Percentiles rank a stretch among this genome's conserved stretches.
Evolutionary conservation across 306 rosid species (phyloP).

Genomic region (Casuarina cunninghamiana): DNA sequence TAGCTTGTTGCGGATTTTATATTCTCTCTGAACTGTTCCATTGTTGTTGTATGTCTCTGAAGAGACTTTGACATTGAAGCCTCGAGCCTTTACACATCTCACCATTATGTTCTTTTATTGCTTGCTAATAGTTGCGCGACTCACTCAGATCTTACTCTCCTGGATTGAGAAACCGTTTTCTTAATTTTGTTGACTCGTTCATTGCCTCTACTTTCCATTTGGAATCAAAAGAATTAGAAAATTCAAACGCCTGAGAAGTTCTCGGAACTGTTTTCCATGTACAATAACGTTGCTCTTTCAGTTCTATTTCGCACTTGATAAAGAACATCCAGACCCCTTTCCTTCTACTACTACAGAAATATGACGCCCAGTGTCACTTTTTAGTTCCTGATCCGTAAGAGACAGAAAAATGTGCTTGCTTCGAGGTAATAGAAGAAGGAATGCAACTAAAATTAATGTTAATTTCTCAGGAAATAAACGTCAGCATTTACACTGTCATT

Average conservation of each 20-base stretch:
- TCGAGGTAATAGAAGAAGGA: conserved; percentile 22
- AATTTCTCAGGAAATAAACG: conserved; percentile 50
- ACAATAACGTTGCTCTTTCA: not conserved
- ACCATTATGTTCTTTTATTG: not conserved
- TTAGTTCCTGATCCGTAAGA: conserved; percentile 17
- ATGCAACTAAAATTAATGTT: conserved; percentile 20
- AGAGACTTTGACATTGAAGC: not conserved
- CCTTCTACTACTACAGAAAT: not conserved
- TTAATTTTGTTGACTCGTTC: not conserved
- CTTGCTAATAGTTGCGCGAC: not conserved
- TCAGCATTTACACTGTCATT: conserved; percentile 77
- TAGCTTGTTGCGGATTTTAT: not conserved
- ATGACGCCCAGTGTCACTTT: conserved; percentile 29
- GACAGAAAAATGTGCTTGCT: conserved; percentile 23
- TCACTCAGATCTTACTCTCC: not conserved
- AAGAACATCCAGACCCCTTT: not conserved
- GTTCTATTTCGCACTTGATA: not conserved
- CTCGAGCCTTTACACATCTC: not conserved
- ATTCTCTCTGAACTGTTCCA: not conserved
- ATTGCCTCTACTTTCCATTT: not conserved
- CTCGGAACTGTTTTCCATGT: not conserved
- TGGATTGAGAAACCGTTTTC: not conserved
- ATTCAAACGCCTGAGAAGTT: not conserved
- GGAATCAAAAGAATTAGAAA: not conserved
- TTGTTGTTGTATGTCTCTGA: not conserved